Evolutionary conservation across 2,329 filamentous ascomycete species (phyloP).

Genomic region (Fusarium penzigii): DNA sequence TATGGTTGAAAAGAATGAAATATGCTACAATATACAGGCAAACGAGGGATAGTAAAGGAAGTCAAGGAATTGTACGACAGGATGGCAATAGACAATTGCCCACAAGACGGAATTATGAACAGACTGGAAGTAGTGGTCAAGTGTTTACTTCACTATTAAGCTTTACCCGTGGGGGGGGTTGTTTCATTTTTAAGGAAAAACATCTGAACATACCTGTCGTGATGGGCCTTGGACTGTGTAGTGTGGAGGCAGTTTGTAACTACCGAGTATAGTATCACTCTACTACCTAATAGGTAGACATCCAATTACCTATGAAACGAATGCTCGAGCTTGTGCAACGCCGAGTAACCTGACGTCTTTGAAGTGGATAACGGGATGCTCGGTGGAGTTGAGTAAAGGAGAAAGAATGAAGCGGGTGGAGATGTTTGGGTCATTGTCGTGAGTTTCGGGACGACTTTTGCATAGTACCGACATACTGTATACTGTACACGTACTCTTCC

Average conservation of each 20-base stretch:
- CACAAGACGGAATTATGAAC: no score
- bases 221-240: not conserved
- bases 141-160: no score
- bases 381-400: not conserved
- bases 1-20: conserved; percentile 6
- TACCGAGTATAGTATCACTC: no score
- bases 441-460: no score
- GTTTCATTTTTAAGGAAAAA: not conserved
- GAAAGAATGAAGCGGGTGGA: not conserved
- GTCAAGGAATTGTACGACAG: not conserved
- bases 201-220: not conserved
- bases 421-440: not conserved
- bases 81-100: not conserved
- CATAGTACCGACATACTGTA: no score
- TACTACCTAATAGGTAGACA: no score
- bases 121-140: no score
- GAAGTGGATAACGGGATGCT: not conserved
- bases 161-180: no score
- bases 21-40: not conserved
- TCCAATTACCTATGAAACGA: no score
- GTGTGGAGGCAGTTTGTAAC: not conserved
- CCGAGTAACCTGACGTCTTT: not conserved
- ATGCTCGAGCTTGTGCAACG: not conserved
- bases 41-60: not conserved
- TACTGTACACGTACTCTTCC: no score